Evolutionary conservation across 805 yeast genomes (phyloP).

Genomic region (Danielia reshetovae): DNA sequence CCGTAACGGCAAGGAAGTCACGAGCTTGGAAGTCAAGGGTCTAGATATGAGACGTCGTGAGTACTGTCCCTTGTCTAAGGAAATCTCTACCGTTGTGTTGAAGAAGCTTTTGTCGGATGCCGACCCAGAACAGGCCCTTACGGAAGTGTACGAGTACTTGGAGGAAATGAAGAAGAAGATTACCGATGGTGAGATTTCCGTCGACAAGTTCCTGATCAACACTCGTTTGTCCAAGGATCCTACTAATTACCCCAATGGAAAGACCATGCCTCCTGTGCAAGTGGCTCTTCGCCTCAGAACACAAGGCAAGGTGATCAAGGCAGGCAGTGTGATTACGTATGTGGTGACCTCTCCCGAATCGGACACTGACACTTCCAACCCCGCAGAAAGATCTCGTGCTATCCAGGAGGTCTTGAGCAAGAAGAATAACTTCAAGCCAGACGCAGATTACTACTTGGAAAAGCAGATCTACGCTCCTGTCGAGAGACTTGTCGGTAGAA

Average conservation of each 20-base stretch:
- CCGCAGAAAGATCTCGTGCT: slow-evolving; percentile 83
- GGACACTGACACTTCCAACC: slow-evolving; percentile 27
- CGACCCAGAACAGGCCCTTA: slow-evolving; percentile 74
- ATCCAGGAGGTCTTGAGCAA: slow-evolving; percentile 65
- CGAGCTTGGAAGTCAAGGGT: slow-evolving; percentile 85
- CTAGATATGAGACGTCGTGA: slow-evolving; percentile 97
- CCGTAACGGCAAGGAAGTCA: slow-evolving; percentile 42
- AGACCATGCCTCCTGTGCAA: slow-evolving; percentile 77
- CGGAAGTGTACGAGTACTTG: slow-evolving; percentile 67
- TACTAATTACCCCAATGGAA: slow-evolving; percentile 72
- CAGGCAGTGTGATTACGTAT: slow-evolving; percentile 86
- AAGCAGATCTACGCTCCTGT: slow-evolving; percentile 90
- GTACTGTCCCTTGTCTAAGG: slow-evolving; percentile 88
- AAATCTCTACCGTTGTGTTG: slow-evolving; percentile 72
- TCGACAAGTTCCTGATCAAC: slow-evolving; percentile 71
- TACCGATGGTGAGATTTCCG: slow-evolving; percentile 55
- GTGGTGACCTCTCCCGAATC: slow-evolving; percentile 52
- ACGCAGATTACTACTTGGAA: slow-evolving; percentile 73
- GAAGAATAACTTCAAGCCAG: slow-evolving; percentile 55
- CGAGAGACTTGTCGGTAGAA: slow-evolving; percentile 76
- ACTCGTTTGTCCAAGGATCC: slow-evolving; percentile 92
- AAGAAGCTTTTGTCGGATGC: slow-evolving; percentile 64
- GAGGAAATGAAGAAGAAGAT: slow-evolving; percentile 57
- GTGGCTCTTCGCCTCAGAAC: slow-evolving; percentile 79
- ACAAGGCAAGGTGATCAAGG: slow-evolving; percentile 83